These are phyloP conservation scores for Primulina tabacum DNA, from an alignment of 257 asterid species.

Conservation along the genomic window DNA sequence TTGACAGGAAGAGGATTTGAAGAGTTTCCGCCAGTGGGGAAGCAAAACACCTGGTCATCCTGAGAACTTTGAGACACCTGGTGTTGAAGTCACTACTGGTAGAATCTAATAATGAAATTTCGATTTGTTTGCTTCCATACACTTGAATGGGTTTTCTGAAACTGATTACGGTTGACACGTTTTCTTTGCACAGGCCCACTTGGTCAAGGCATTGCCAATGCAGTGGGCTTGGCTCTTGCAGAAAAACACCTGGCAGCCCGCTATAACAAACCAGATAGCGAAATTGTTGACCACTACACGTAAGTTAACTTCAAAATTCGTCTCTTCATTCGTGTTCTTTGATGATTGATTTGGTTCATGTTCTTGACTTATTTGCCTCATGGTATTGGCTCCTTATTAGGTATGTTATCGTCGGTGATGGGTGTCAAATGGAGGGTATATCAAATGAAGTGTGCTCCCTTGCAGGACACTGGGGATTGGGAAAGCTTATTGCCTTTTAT, in stretches of 20 bases:
- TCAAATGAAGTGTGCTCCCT: conserved; percentile 90
- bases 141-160: conserved; percentile 2
- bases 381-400: conserved; percentile 28
- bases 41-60: conserved; percentile 85
- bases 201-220: conserved; percentile 86
- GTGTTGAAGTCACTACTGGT: conserved; percentile 82
- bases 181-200: conserved; percentile 60
- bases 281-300: conserved; percentile 84
- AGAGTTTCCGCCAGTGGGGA: conserved; percentile 71
- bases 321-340: neutral
- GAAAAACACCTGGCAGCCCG: conserved; percentile 85
- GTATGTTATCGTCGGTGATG: conserved; percentile 67
- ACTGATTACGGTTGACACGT: conserved; percentile 18
- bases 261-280: conserved; percentile 62
- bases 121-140: neutral
- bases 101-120: conserved; percentile 11
- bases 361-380: conserved; percentile 15
- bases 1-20: conserved; percentile 62
- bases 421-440: conserved; percentile 97
- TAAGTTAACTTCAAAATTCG: conserved; percentile 26
- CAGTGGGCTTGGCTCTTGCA: conserved; percentile 80
- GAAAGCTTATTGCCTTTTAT: conserved; percentile 86
- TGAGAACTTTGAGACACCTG: conserved; percentile 76
- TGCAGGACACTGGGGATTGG: conserved; percentile 98
- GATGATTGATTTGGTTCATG: neutral